A percentile compares a stretch with the other conserved stretches of the same genome.
These are phyloP conservation scores for Chalciporus pseudorubinellus DNA, from an alignment of 768 basidiomycete genomes.

Conservation along the genomic window DNA sequence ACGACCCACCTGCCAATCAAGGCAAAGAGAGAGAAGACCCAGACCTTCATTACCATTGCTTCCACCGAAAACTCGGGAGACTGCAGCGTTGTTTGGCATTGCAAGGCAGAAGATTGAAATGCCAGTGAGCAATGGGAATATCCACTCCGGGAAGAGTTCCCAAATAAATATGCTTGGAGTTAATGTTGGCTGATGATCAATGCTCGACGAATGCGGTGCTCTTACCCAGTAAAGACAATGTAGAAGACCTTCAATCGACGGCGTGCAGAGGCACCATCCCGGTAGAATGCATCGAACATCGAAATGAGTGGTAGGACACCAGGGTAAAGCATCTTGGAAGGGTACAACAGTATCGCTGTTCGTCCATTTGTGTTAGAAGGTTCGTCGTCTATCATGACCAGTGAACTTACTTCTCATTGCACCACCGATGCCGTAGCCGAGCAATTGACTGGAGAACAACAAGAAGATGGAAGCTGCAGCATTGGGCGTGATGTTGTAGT, in stretches of 20 bases:
- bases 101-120: conserved; percentile 62
- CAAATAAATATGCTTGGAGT: conserved; percentile 34
- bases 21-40: conserved; percentile 53
- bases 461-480: conserved; percentile 44
- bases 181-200: neutral
- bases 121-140: conserved; percentile 61
- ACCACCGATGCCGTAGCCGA: conserved; percentile 57
- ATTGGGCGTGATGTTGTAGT: conserved; percentile 52
- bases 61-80: conserved; percentile 60
- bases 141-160: conserved; percentile 28
- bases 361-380: neutral
- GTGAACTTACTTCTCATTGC: conserved; percentile 43
- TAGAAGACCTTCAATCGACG: conserved; percentile 40
- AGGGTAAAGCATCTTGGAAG: conserved; percentile 44
- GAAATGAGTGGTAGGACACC: conserved; percentile 24
- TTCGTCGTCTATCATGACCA: neutral
- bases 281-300: conserved; percentile 39
- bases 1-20: conserved; percentile 56
- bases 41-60: conserved; percentile 63
- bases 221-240: conserved; percentile 31
- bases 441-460: conserved; percentile 33
- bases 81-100: conserved; percentile 44
- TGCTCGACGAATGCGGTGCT: conserved; percentile 2
- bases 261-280: conserved; percentile 36
- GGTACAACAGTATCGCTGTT: conserved; percentile 38